Evolutionary conservation across 495 filamentous ascomycete genomes (phyloP).

Genomic region (Talaromyces adpressus): DNA sequence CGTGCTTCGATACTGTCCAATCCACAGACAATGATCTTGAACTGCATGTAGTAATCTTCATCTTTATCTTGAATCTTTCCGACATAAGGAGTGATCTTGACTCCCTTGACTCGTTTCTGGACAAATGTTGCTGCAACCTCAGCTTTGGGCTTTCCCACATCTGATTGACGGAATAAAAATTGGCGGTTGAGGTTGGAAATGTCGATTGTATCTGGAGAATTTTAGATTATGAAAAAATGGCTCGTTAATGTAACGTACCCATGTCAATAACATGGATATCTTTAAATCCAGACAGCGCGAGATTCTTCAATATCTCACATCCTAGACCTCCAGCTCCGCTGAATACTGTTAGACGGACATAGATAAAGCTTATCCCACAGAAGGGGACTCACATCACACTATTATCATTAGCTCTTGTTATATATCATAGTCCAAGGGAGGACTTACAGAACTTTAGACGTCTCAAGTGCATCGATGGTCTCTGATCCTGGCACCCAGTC

Average conservation of each 20-base stretch:
- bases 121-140: constrained; percentile 90
- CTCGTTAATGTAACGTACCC: constrained; percentile 43
- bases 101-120: constrained; percentile 76
- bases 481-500: constrained; percentile 59
- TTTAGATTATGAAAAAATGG: constrained; percentile 15
- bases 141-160: constrained; percentile 92
- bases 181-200: constrained; percentile 97
- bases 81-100: constrained; percentile 88
- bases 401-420: constrained; percentile 14
- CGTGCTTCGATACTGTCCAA: constrained; percentile 95
- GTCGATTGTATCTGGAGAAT: constrained; percentile 76
- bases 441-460: constrained; percentile 65
- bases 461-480: constrained; percentile 51
- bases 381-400: constrained; percentile 43
- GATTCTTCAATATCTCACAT: constrained; percentile 95
- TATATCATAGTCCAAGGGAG: constrained; percentile 12
- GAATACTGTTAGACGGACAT: constrained; percentile 15
- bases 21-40: constrained; percentile 90
- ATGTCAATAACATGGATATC: constrained; percentile 99
- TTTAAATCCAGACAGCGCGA: constrained; percentile 91
- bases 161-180: constrained; percentile 87
- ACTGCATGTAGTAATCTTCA: constrained; percentile 97
- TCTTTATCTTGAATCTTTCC: constrained; percentile 96
- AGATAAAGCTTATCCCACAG: neutral
- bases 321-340: constrained; percentile 93